phyloP scores from a whole-genome alignment of 192 early-diverging fungal species.

The Coemansia sp. region DNA sequence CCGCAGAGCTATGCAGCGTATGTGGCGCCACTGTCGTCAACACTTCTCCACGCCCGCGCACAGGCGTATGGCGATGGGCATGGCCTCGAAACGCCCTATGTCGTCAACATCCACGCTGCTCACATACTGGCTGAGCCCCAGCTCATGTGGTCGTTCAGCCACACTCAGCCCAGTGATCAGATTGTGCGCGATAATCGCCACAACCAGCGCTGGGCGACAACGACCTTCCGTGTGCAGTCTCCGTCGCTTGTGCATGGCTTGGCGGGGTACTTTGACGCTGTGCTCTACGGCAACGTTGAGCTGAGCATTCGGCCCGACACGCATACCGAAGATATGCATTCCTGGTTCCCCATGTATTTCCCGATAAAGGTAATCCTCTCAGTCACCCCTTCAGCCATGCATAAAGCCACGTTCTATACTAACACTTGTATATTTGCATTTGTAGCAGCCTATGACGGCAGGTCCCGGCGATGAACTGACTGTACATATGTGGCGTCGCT shows the following conservation, averaged over 20 bases:
- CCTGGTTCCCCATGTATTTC: slow-evolving; percentile 88
- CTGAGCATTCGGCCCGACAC: slow-evolving; percentile 81
- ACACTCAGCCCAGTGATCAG: slow-evolving; percentile 54
- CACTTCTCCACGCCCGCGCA: slow-evolving; percentile 78
- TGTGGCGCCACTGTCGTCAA: slow-evolving; percentile 84
- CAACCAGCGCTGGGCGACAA: slow-evolving; percentile 66
- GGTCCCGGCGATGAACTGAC: slow-evolving; percentile 60
- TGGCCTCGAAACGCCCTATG: slow-evolving; percentile 91
- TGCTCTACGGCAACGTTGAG: slow-evolving; percentile 80
- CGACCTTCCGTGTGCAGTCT: slow-evolving; percentile 58
- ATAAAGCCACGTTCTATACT: neutral
- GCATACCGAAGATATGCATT: slow-evolving; percentile 93
- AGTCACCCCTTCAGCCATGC: neutral
- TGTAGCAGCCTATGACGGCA: slow-evolving; percentile 73
- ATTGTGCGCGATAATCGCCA: slow-evolving; percentile 43
- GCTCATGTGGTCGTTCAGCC: slow-evolving; percentile 79
- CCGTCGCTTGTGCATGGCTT: slow-evolving; percentile 85
- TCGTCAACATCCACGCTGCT: slow-evolving; percentile 91
- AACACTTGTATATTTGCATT: slow-evolving; percentile 5
- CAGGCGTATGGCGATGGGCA: slow-evolving; percentile 62
- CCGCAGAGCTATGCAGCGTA: slow-evolving; percentile 84
- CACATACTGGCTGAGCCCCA: slow-evolving; percentile 68
- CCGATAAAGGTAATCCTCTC: slow-evolving; percentile 65
- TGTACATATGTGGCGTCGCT: slow-evolving; percentile 84
- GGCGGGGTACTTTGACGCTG: slow-evolving; percentile 95